phyloP scores from a whole-genome alignment of 192 early-diverging fungal species.

The Linnemannia zychae region DNA sequence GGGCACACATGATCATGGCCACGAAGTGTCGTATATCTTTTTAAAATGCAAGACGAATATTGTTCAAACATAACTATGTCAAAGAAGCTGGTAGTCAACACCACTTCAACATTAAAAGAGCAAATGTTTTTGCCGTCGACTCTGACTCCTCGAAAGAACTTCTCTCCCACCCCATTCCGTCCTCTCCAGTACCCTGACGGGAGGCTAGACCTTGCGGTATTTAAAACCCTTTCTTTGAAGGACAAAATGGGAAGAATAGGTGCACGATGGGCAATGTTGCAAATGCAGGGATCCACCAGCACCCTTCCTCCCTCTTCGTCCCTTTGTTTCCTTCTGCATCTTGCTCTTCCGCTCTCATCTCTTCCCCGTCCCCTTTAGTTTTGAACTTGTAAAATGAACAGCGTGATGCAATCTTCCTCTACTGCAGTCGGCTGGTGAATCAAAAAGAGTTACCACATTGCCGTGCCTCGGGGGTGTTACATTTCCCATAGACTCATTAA shows the following conservation, averaged over 20 bases:
- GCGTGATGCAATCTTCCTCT: neutral
- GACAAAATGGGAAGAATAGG: neutral
- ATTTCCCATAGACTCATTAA: too few relatives aligned
- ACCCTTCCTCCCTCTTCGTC: neutral
- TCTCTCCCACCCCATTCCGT: too few relatives aligned
- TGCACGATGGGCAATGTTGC: neutral
- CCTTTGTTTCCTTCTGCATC: neutral
- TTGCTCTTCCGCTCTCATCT: neutral
- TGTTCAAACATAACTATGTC: too few relatives aligned
- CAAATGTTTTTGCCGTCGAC: too few relatives aligned
- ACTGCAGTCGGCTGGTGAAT: too few relatives aligned
- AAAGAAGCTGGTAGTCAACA: too few relatives aligned
- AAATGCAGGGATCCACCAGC: neutral
- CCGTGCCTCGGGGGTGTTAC: too few relatives aligned
- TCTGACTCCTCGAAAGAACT: too few relatives aligned
- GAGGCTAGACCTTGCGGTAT: neutral
- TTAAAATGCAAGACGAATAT: too few relatives aligned
- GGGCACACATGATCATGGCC: neutral
- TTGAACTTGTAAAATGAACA: neutral
- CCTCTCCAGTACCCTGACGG: neutral
- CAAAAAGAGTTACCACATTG: neutral
- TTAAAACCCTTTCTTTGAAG: neutral
- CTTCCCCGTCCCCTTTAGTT: neutral
- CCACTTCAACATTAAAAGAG: too few relatives aligned
- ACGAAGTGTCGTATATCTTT: too few relatives aligned